Conservation (phyloP, 768 basidiomycete genomes). For the Glaciozyma martinii region DNA sequence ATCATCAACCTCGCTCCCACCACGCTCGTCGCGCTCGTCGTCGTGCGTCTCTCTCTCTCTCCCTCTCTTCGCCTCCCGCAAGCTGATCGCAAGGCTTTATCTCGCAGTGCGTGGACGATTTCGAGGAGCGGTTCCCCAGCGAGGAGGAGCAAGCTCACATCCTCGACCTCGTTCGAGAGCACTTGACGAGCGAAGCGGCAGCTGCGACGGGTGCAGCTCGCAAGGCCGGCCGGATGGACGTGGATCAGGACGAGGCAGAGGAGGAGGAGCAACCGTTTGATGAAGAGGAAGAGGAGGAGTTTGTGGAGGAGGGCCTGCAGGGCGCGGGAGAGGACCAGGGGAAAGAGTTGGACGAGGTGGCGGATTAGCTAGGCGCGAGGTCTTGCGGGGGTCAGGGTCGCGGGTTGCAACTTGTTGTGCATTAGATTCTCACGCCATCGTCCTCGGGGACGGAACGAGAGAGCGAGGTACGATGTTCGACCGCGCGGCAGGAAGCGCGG, state of each 20-base stretch:
- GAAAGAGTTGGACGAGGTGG: background rate
- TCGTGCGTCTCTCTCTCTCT: constrained; percentile 49
- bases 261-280: background rate
- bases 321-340: background rate
- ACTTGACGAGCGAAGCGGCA: constrained; percentile 13
- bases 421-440: too few relatives aligned
- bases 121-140: constrained; percentile 69
- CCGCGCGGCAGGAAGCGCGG: too few relatives aligned
- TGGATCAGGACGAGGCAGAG: background rate
- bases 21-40: constrained; percentile 74
- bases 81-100: background rate
- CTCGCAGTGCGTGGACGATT: constrained; percentile 75
- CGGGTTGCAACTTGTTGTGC: too few relatives aligned
- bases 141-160: constrained; percentile 49
- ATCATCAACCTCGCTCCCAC: constrained; percentile 83
- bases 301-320: background rate
- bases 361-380: background rate
- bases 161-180: constrained; percentile 22
- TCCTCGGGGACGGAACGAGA: too few relatives aligned
- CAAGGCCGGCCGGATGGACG: background rate
- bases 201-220: background rate
- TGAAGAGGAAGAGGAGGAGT: background rate
- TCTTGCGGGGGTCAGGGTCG: background rate
- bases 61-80: background rate
- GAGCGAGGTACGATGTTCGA: too few relatives aligned